Evolutionary conservation across 2,329 filamentous ascomycete species (phyloP).

Genomic region (Cytospora leucostoma): DNA sequence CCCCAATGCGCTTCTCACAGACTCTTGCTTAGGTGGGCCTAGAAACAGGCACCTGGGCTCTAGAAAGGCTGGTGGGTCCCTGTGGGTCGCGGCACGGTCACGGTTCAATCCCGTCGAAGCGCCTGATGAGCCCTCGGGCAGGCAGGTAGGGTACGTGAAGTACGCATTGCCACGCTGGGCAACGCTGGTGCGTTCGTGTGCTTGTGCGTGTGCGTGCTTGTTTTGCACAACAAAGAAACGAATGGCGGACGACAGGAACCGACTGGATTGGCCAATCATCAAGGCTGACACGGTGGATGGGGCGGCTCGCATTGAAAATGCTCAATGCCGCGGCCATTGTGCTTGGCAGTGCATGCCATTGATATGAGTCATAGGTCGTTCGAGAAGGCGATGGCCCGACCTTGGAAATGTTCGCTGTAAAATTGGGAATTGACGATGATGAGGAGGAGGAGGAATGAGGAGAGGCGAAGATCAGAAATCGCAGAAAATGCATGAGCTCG

Average conservation of each 20-base stretch:
- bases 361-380: background rate
- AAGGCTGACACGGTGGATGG: slow-evolving; percentile 16
- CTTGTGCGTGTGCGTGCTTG: background rate
- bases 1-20: background rate
- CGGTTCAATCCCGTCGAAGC: background rate
- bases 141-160: background rate
- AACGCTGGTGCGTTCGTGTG: background rate
- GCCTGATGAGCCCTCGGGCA: background rate
- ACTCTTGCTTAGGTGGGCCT: background rate
- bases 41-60: slow-evolving; percentile 5
- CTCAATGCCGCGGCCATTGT: slow-evolving; percentile 5
- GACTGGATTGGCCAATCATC: slow-evolving; percentile 17
- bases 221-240: slow-evolving; percentile 11
- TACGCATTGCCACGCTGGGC: slow-evolving; percentile 20
- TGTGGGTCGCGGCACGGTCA: slow-evolving; percentile 5
- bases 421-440: background rate
- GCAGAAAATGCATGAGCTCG: background rate
- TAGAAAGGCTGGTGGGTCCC: background rate
- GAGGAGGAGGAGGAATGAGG: background rate
- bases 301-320: slow-evolving; percentile 10
- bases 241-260: slow-evolving; percentile 5
- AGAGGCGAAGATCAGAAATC: background rate
- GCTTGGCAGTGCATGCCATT: background rate
- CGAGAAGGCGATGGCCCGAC: background rate
- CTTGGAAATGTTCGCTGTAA: background rate